phyloP scores from a whole-genome alignment of 345 rosid genomes.

The Noccaea caerulescens region DNA sequence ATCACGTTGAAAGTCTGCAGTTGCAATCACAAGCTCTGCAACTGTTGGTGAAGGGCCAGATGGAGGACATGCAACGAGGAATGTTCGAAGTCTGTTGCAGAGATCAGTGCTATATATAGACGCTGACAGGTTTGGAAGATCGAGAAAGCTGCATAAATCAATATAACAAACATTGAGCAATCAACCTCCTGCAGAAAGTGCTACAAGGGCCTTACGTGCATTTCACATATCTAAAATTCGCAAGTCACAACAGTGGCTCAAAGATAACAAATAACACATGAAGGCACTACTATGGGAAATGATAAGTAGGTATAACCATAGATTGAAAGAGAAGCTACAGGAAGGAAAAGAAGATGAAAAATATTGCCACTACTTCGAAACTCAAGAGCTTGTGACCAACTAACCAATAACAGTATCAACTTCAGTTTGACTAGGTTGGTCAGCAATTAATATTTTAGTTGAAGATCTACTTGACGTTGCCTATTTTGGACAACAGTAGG shows the following conservation, averaged over 20 bases:
- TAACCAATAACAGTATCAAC: background rate
- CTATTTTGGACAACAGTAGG: background rate
- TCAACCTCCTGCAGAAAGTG: constrained; percentile 31
- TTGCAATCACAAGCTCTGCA: constrained; percentile 89
- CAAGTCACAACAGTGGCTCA: background rate
- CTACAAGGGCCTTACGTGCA: constrained; percentile 6
- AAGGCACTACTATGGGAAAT: background rate
- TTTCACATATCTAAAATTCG: constrained; percentile 7
- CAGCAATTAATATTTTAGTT: constrained; percentile 21
- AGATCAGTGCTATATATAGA: constrained; percentile 95
- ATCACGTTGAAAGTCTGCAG: constrained; percentile 95
- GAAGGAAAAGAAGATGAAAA: constrained; percentile 2
- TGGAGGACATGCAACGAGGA: constrained; percentile 94
- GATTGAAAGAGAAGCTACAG: constrained; percentile 19
- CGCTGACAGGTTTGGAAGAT: constrained; percentile 87
- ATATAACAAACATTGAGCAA: constrained; percentile 26
- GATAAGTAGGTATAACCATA: background rate
- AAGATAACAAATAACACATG: constrained; percentile 15
- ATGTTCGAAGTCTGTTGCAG: constrained; percentile 79
- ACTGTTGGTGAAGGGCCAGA: constrained; percentile 91
- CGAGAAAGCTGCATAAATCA: constrained; percentile 72
- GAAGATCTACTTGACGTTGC: constrained; percentile 12
- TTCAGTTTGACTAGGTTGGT: constrained; percentile 7
- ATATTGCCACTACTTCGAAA: constrained; percentile 8
- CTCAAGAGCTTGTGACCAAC: constrained; percentile 12